Evolutionary conservation across 2,329 filamentous ascomycete genomes (phyloP).

Genomic region (Pseudomassariella vexata): DNA sequence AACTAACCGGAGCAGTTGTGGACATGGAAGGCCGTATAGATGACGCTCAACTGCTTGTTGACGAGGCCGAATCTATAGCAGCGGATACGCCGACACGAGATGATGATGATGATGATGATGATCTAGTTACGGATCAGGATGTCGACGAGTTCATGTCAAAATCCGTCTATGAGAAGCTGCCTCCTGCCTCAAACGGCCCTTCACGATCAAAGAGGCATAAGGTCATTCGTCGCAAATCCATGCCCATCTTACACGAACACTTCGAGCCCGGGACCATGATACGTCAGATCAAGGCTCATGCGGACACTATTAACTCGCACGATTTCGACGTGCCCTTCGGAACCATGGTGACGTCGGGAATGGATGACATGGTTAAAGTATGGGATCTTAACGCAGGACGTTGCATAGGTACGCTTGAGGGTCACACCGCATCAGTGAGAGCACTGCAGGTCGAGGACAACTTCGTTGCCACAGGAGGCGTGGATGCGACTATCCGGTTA

Average conservation of each 20-base stretch:
- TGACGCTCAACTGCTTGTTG: slow-evolving; percentile 52
- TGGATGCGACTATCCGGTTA: slow-evolving; percentile 88
- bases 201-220: slow-evolving; percentile 46
- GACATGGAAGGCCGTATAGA: slow-evolving; percentile 58
- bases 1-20: slow-evolving; percentile 43
- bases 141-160: slow-evolving; percentile 85
- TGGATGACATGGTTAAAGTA: slow-evolving; percentile 90
- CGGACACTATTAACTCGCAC: slow-evolving; percentile 79
- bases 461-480: slow-evolving; percentile 86
- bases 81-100: slow-evolving; percentile 40
- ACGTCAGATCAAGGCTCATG: slow-evolving; percentile 81
- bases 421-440: slow-evolving; percentile 89
- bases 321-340: slow-evolving; percentile 98
- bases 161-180: slow-evolving; percentile 92
- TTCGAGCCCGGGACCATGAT: slow-evolving; percentile 86
- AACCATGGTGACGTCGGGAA: slow-evolving; percentile 82
- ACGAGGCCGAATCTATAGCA: slow-evolving; percentile 52
- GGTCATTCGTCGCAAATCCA: slow-evolving; percentile 68
- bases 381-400: slow-evolving; percentile 95
- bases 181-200: slow-evolving; percentile 44
- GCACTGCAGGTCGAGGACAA: slow-evolving; percentile 93
- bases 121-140: slow-evolving; percentile 44
- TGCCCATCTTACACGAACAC: slow-evolving; percentile 93
- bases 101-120: slow-evolving; percentile 18
- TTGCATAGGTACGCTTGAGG: slow-evolving; percentile 87